Conservation (phyloP, 1,139 yeast species). For the Diutina pseudorugosa region DNA sequence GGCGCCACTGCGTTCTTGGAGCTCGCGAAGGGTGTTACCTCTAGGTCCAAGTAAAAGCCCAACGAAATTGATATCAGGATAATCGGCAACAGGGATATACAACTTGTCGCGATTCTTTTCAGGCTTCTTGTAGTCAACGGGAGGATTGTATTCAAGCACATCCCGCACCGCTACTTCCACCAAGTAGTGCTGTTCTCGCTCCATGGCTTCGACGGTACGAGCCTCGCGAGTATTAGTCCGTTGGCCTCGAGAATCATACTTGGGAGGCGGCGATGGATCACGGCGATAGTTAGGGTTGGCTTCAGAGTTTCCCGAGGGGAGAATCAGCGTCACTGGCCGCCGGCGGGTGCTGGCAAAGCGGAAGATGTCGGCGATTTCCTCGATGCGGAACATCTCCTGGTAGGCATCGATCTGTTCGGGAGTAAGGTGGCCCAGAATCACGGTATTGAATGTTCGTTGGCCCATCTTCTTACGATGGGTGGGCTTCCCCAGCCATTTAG, state of each 20-base stretch:
- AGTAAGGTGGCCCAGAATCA: constrained; percentile 45
- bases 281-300: constrained; percentile 23
- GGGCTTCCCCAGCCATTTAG: constrained; percentile 35
- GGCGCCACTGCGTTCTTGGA: constrained; percentile 81
- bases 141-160: constrained; percentile 75
- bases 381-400: constrained; percentile 62
- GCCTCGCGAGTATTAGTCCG: constrained; percentile 77
- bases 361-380: constrained; percentile 47
- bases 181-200: constrained; percentile 67
- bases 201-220: constrained; percentile 48
- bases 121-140: constrained; percentile 68
- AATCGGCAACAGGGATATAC: constrained; percentile 74
- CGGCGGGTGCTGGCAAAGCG: constrained; percentile 41
- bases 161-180: constrained; percentile 62
- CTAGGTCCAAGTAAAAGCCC: constrained; percentile 92
- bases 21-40: constrained; percentile 73
- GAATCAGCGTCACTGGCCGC: constrained; percentile 25
- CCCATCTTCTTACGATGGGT: constrained; percentile 20
- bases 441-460: constrained; percentile 24
- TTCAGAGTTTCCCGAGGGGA: constrained; percentile 22
- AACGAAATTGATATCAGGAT: constrained; percentile 87
- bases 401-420: constrained; percentile 81
- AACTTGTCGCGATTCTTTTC: constrained; percentile 64
- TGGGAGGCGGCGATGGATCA: constrained; percentile 91
- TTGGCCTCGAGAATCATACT: constrained; percentile 71